These are phyloP conservation scores for Dorcoceras hygrometricum DNA, from an alignment of 257 asterid genomes.

Conservation along the genomic window DNA sequence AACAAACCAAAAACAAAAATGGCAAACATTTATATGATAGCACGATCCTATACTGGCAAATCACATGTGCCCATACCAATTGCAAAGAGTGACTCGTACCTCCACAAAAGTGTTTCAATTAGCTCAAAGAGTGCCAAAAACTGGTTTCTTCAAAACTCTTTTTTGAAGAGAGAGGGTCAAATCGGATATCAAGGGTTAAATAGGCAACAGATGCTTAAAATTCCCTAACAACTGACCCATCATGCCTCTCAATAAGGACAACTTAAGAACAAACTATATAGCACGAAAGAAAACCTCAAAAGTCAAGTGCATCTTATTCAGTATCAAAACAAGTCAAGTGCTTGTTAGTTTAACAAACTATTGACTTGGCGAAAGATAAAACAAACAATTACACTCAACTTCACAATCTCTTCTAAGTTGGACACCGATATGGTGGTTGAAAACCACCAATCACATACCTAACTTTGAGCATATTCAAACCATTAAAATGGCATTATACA, in stretches of 20 bases:
- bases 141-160: background rate
- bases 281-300: background rate
- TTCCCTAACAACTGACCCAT: background rate
- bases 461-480: conserved; percentile 43
- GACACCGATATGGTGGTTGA: background rate
- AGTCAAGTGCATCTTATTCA: background rate
- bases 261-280: background rate
- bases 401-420: conserved; percentile 12
- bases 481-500: conserved; percentile 38
- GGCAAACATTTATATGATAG: background rate
- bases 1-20: background rate
- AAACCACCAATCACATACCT: conserved; percentile 37
- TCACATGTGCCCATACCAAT: background rate
- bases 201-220: background rate
- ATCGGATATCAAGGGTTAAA: background rate
- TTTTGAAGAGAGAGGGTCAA: background rate
- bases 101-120: background rate
- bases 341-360: background rate
- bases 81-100: background rate
- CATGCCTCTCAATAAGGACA: background rate
- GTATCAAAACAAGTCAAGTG: background rate
- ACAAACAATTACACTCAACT: conserved; percentile 3
- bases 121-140: background rate
- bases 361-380: background rate
- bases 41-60: background rate